These are phyloP conservation scores for Neofusicoccum sp. DNA, from an alignment of 2,329 filamentous ascomycete species.

Conservation along the genomic window DNA sequence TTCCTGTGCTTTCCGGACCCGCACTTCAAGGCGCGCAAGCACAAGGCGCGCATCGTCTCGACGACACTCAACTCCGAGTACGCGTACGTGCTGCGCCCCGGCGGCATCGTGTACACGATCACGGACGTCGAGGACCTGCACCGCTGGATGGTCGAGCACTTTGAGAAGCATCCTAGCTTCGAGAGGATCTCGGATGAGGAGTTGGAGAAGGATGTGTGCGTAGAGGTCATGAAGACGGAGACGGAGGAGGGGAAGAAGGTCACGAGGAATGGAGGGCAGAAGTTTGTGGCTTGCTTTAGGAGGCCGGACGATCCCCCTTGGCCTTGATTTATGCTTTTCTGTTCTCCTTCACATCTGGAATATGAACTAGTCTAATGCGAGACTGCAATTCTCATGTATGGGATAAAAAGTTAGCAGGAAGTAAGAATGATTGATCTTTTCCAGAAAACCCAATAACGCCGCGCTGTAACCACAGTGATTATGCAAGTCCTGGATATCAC, in stretches of 20 bases:
- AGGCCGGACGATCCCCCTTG: conserved; percentile 77
- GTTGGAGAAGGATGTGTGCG: conserved; percentile 67
- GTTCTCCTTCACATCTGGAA: not conserved
- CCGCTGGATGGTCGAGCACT: conserved; percentile 87
- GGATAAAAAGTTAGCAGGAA: conserved; percentile 7
- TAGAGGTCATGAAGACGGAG: conserved; percentile 72
- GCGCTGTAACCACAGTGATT: conserved; percentile 25
- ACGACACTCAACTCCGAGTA: conserved; percentile 89
- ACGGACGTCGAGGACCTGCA: conserved; percentile 96
- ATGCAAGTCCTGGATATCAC: conserved; percentile 35
- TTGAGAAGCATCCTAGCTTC: conserved; percentile 75
- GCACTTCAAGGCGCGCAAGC: conserved; percentile 95
- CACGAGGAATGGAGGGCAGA: conserved; percentile 80
- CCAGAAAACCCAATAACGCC: conserved; percentile 26
- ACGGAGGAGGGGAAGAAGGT: conserved; percentile 99
- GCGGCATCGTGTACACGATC: conserved; percentile 90
- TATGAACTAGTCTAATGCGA: conserved; percentile 1
- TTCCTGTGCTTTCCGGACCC: conserved; percentile 99
- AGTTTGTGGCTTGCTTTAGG: conserved; percentile 86
- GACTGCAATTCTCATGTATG: not conserved
- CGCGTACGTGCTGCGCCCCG: conserved; percentile 78
- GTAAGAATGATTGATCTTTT: not conserved
- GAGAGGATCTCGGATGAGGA: conserved; percentile 69
- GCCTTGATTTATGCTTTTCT: conserved; percentile 42
- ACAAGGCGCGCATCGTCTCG: conserved; percentile 93